Evolutionary conservation across 129 eudicot species (phyloP).

Genomic region (Escallonia rubra): DNA sequence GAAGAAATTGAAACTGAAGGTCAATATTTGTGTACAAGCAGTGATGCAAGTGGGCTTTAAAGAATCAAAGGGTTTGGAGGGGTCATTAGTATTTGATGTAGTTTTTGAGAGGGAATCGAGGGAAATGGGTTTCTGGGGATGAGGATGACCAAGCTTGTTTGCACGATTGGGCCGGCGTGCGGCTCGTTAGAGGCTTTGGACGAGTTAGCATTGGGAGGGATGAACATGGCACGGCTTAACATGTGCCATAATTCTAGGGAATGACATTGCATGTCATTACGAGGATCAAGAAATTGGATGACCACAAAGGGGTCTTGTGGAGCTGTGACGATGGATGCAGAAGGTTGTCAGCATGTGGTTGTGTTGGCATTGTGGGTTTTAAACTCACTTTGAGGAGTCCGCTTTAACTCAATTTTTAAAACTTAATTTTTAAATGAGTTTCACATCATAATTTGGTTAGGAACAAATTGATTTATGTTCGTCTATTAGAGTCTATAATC

Average conservation of each 20-base stretch:
- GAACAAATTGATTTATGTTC: too few relatives aligned
- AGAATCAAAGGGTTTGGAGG: conserved; percentile 4
- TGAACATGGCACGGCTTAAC: conserved; percentile 78
- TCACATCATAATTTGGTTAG: too few relatives aligned
- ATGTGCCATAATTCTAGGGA: conserved; percentile 69
- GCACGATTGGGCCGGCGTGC: conserved; percentile 72
- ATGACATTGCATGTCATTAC: conserved; percentile 62
- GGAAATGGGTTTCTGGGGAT: conserved; percentile 67
- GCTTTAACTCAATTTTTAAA: too few relatives aligned
- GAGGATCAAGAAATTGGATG: conserved; percentile 60
- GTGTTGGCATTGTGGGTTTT: too few relatives aligned
- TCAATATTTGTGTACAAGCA: conserved; percentile 9
- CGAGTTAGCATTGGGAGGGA: conserved; percentile 64
- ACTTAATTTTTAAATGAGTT: too few relatives aligned
- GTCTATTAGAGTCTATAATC: too few relatives aligned
- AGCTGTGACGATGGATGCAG: conserved; percentile 70
- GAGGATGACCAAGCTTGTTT: conserved; percentile 69
- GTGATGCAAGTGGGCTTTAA: conserved; percentile 34
- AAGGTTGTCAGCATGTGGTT: conserved; percentile 69
- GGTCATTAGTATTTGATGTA: conserved; percentile 34
- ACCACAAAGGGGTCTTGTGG: conserved; percentile 58
- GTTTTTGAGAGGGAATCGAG: conserved; percentile 55
- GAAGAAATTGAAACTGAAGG: not conserved
- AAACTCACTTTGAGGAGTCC: too few relatives aligned
- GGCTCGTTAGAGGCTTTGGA: conserved; percentile 51